A percentile compares a stretch with the other conserved stretches of the same genome.
These are phyloP conservation scores for Tuber indicum DNA, from an alignment of 495 filamentous ascomycete species.

Conservation along the genomic window DNA sequence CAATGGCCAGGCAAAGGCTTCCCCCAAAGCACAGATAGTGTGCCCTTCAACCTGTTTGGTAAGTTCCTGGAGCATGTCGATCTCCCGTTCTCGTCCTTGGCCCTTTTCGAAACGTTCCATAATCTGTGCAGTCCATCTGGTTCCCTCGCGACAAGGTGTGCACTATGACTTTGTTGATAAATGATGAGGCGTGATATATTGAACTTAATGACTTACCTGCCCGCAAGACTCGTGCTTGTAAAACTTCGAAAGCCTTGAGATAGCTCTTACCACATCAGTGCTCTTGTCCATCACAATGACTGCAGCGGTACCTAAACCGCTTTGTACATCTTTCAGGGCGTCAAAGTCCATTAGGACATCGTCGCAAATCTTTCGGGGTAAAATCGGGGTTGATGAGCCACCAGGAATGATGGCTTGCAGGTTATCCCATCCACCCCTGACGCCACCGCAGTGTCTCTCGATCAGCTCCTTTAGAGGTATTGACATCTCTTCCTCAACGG, in stretches of 20 bases:
- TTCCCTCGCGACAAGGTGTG: constrained; percentile 94
- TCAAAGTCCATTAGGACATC: constrained; percentile 99
- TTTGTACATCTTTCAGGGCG: constrained; percentile 93
- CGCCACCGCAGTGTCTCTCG: constrained; percentile 94
- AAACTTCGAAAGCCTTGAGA: constrained; percentile 86
- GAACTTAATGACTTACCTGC: constrained; percentile 47
- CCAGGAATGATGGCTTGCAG: constrained; percentile 90
- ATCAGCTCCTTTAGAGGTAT: constrained; percentile 91
- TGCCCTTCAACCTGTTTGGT: constrained; percentile 99
- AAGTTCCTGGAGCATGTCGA: constrained; percentile 98
- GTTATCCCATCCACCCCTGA: constrained; percentile 96
- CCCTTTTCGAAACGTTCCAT: constrained; percentile 94
- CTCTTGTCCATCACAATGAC: constrained; percentile 99
- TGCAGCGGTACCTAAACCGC: constrained; percentile 93
- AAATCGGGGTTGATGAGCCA: constrained; percentile 90
- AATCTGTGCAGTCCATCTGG: constrained; percentile 97
- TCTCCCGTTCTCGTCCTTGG: constrained; percentile 78
- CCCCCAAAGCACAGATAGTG: constrained; percentile 94
- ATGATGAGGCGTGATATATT: no score
- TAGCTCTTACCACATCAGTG: constrained; percentile 87
- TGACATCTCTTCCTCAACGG: constrained; percentile 98
- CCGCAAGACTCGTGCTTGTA: constrained; percentile 98
- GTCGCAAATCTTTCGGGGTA: constrained; percentile 80
- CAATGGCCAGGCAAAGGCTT: constrained; percentile 97
- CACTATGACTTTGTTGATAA: constrained; percentile 46